phyloP scores from a whole-genome alignment of 83 land plant species.

The Picea engelmannii region DNA sequence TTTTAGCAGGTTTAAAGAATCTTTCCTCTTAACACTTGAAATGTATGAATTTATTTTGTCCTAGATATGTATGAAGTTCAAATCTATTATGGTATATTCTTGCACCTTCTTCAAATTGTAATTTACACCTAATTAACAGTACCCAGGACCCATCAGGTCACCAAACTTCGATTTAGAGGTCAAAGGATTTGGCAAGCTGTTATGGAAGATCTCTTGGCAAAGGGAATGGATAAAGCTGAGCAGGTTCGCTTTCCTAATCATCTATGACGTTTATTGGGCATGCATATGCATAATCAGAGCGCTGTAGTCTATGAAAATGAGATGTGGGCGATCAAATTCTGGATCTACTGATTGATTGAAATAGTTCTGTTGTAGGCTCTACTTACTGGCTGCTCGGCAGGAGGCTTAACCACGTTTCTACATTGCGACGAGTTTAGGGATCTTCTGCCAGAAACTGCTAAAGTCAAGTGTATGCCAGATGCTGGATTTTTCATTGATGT shows the following conservation, averaged over 20 bases:
- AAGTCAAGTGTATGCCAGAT: constrained; percentile 67
- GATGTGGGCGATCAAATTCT: not conserved
- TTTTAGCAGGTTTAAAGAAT: not conserved
- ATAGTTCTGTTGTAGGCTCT: constrained; percentile 38
- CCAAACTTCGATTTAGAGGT: constrained; percentile 59
- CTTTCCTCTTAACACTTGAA: not conserved
- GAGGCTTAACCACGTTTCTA: constrained; percentile 51
- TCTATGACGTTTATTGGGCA: not conserved
- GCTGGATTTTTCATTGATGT: constrained; percentile 66
- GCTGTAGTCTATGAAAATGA: not conserved
- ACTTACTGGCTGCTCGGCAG: constrained; percentile 70
- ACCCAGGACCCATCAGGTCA: constrained; percentile 29
- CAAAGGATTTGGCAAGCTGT: constrained; percentile 71
- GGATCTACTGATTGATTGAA: not conserved
- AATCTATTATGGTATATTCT: not conserved
- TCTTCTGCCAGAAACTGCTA: constrained; percentile 36
- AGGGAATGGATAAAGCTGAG: constrained; percentile 73
- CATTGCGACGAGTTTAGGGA: constrained; percentile 53
- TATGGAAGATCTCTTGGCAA: constrained; percentile 64
- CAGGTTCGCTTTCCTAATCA: constrained; percentile 33
- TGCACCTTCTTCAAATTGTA: not conserved
- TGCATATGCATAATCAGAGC: not conserved
- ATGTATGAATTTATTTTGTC: not conserved
- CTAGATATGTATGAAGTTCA: not conserved
- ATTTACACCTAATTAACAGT: not conserved